These are phyloP conservation scores for Lecanicillium sp. DNA, from an alignment of 2,329 filamentous ascomycete species.

Conservation along the genomic window DNA sequence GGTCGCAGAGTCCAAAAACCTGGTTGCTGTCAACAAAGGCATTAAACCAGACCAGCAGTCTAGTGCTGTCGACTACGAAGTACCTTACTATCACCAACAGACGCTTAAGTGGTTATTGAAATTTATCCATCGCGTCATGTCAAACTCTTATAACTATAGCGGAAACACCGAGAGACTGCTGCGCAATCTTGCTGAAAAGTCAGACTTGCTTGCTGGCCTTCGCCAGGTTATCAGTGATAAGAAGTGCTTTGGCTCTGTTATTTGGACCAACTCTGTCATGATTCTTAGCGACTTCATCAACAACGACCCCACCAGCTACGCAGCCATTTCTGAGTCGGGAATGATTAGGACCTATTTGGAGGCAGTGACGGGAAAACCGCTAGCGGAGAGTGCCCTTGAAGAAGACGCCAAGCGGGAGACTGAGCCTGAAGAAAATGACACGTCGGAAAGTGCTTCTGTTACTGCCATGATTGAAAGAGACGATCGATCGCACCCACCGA, in stretches of 20 bases:
- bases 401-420: conserved; percentile 4
- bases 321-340: conserved; percentile 88
- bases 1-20: conserved; percentile 59
- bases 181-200: conserved; percentile 89
- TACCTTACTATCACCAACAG: conserved; percentile 89
- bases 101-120: conserved; percentile 91
- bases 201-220: conserved; percentile 70
- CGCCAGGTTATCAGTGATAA: conserved; percentile 76
- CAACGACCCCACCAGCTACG: conserved; percentile 96
- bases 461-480: conserved; percentile 27
- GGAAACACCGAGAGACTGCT: conserved; percentile 84
- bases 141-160: conserved; percentile 56
- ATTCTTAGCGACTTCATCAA: conserved; percentile 96
- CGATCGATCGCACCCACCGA: conserved; percentile 43
- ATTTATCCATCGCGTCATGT: conserved; percentile 94
- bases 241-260: conserved; percentile 74
- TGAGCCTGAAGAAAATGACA: conserved; percentile 26
- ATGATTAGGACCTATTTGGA: conserved; percentile 81
- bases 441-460: conserved; percentile 30
- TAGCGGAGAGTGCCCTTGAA: conserved; percentile 20
- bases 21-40: conserved; percentile 60
- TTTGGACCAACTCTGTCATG: conserved; percentile 91
- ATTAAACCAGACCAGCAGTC: conserved; percentile 64
- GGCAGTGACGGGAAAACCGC: conserved; percentile 56
- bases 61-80: conserved; percentile 81